Evolutionary conservation across 2,329 filamentous ascomycete genomes (phyloP).

Genomic region (Colletotrichum truncatum): DNA sequence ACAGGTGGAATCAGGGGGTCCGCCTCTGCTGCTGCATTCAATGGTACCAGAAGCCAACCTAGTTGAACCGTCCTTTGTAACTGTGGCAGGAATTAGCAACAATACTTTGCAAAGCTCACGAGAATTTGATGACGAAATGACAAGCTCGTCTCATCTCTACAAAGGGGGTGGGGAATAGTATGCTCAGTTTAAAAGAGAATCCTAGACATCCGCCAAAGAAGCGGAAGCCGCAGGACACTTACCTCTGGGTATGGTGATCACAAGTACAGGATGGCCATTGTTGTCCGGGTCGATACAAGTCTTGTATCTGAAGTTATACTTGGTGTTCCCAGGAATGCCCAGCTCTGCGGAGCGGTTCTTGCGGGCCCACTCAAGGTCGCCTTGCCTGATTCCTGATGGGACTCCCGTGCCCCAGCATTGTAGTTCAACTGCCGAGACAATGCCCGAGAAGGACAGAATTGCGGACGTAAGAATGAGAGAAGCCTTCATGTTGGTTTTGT

Average conservation of each 20-base stretch:
- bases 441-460: not conserved
- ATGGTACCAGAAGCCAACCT: not conserved
- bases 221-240: not conserved
- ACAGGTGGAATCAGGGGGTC: not conserved
- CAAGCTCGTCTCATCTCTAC: fast-evolving
- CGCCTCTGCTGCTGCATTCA: not conserved
- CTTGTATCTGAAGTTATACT: not conserved
- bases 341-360: not conserved
- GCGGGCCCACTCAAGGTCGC: not conserved
- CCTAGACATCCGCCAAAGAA: not conserved
- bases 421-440: not conserved
- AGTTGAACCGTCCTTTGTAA: not conserved
- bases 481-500: not conserved
- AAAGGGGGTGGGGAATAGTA: not conserved
- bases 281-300: not conserved
- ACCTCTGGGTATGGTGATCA: not conserved
- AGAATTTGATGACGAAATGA: not conserved
- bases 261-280: not conserved
- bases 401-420: not conserved
- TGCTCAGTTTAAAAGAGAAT: too few species aligned
- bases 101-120: fast-evolving
- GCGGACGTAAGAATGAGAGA: not conserved
- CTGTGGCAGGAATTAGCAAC: not conserved
- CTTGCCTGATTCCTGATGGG: not conserved
- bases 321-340: not conserved